A percentile compares a stretch with the other conserved stretches of the same genome.
Evolutionary conservation across 345 rosid species (phyloP).

Genomic region (Brassica rapa): DNA sequence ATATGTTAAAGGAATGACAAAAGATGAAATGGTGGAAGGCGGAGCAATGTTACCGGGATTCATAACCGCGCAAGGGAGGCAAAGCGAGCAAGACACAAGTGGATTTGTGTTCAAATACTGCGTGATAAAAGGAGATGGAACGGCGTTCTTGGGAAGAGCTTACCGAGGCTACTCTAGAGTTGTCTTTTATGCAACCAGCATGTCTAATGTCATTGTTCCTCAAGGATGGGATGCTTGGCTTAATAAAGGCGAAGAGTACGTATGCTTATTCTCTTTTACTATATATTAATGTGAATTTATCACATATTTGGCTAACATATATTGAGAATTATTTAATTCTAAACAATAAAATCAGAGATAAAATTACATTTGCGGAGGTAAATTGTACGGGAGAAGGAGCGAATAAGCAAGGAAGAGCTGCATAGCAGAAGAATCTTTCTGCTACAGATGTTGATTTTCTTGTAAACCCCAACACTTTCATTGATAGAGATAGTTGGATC

Average conservation of each 20-base stretch:
- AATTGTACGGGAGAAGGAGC: slow-evolving; percentile 46
- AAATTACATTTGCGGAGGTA: slow-evolving; percentile 43
- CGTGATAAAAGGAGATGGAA: slow-evolving; percentile 37
- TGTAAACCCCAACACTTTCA: slow-evolving; percentile 24
- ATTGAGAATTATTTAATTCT: slow-evolving; percentile 12
- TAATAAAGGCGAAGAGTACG: slow-evolving; percentile 44
- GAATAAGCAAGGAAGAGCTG: slow-evolving; percentile 35
- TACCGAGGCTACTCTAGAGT: slow-evolving; percentile 43
- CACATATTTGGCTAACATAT: neutral
- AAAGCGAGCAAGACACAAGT: neutral
- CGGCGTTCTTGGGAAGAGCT: slow-evolving; percentile 48
- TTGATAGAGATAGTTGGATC: slow-evolving; percentile 47
- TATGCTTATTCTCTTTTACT: neutral
- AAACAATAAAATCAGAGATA: slow-evolving; percentile 19
- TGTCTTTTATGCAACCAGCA: slow-evolving; percentile 31
- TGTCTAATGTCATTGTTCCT: slow-evolving; percentile 35
- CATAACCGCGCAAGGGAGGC: slow-evolving; percentile 52
- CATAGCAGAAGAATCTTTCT: slow-evolving; percentile 46
- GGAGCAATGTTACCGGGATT: slow-evolving; percentile 29
- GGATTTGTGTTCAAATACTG: slow-evolving; percentile 46
- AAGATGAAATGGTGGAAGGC: neutral
- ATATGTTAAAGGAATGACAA: slow-evolving; percentile 27
- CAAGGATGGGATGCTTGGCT: slow-evolving; percentile 54
- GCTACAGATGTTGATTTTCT: neutral
- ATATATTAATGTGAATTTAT: neutral